phyloP scores from a whole-genome alignment of 2,329 filamentous ascomycete genomes.

The Sclerotinia sclerotiorum region DNA sequence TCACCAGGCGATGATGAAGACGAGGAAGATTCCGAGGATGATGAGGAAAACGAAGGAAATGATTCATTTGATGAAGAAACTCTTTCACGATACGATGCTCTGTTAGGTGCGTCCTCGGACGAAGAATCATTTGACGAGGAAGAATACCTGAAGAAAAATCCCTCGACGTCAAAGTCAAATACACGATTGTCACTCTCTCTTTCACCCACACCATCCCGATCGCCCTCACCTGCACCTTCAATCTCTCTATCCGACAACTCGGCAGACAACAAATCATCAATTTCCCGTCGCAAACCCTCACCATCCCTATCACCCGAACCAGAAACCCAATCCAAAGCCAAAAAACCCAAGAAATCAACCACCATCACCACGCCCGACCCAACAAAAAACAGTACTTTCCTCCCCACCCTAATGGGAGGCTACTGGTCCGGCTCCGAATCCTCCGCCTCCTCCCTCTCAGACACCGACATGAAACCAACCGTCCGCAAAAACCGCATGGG shows the following conservation, averaged over 20 bases:
- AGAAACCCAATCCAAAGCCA: slow-evolving; percentile 27
- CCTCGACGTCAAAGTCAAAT: slow-evolving; percentile 21
- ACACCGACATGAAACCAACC: slow-evolving; percentile 52
- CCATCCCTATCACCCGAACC: slow-evolving; percentile 24
- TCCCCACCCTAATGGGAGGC: slow-evolving; percentile 75
- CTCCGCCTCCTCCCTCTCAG: slow-evolving; percentile 63
- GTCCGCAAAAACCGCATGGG: slow-evolving; percentile 72
- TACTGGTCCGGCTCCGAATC: slow-evolving; percentile 77
- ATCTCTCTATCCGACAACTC: slow-evolving; percentile 19
- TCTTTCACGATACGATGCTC: slow-evolving; percentile 37
- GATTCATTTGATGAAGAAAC: slow-evolving; percentile 36
- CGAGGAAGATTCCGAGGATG: slow-evolving; percentile 18
- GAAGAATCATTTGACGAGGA: slow-evolving; percentile 38
- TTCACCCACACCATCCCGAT: slow-evolving; percentile 30
- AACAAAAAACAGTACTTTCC: slow-evolving; percentile 54
- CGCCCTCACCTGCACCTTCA: slow-evolving; percentile 22
- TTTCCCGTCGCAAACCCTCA: slow-evolving; percentile 1
- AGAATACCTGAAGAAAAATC: slow-evolving; percentile 27
- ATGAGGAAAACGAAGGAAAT: slow-evolving; percentile 25
- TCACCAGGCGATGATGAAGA: slow-evolving; percentile 27
- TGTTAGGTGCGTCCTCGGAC: slow-evolving; percentile 38
- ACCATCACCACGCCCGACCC: slow-evolving; percentile 21
- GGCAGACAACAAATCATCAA: slow-evolving; percentile 17
- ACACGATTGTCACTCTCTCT: slow-evolving; percentile 30
- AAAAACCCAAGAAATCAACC: slow-evolving; percentile 29